Conservation (phyloP, 2,329 filamentous ascomycete genomes). For the Ramularia collo-cygni region DNA sequence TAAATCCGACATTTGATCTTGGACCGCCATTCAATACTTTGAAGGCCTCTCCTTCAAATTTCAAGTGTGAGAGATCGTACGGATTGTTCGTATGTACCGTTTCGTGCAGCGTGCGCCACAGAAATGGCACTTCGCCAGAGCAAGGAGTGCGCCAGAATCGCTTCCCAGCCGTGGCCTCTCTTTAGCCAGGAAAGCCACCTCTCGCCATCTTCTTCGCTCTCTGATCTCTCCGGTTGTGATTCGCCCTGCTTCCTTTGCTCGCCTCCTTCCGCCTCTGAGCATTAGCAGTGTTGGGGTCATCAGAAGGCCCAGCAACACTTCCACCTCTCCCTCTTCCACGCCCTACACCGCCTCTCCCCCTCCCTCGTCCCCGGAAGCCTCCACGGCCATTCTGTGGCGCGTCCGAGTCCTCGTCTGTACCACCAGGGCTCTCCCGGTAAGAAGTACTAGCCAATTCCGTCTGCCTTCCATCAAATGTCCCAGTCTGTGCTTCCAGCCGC, state of each 20-base stretch:
- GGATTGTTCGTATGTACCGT: no score
- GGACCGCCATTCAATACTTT: no score
- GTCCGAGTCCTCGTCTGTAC: conserved; percentile 53
- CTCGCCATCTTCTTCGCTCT: conserved; percentile 56
- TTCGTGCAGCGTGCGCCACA: no score
- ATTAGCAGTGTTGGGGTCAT: conserved; percentile 64
- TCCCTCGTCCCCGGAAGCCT: conserved; percentile 41
- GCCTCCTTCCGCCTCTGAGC: conserved; percentile 70
- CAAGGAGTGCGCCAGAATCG: no score
- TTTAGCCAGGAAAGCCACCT: conserved; percentile 43
- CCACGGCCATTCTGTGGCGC: conserved; percentile 33
- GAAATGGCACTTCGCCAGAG: no score
- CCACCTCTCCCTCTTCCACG: conserved; percentile 36
- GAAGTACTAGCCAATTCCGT: conserved; percentile 57
- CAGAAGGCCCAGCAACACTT: conserved; percentile 57
- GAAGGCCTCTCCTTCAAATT: no score
- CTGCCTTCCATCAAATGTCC: conserved; percentile 61
- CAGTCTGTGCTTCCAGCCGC: conserved; percentile 64
- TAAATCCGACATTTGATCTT: no score
- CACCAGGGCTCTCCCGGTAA: conserved; percentile 51
- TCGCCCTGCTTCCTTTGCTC: conserved; percentile 67
- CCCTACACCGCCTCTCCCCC: conserved; percentile 44
- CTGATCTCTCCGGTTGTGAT: conserved; percentile 76
- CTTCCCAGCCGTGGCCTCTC: no score
- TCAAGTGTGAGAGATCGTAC: no score